These are phyloP conservation scores for Allomyces macrogynus DNA, from an alignment of 192 early-diverging fungal species.

Conservation along the genomic window DNA sequence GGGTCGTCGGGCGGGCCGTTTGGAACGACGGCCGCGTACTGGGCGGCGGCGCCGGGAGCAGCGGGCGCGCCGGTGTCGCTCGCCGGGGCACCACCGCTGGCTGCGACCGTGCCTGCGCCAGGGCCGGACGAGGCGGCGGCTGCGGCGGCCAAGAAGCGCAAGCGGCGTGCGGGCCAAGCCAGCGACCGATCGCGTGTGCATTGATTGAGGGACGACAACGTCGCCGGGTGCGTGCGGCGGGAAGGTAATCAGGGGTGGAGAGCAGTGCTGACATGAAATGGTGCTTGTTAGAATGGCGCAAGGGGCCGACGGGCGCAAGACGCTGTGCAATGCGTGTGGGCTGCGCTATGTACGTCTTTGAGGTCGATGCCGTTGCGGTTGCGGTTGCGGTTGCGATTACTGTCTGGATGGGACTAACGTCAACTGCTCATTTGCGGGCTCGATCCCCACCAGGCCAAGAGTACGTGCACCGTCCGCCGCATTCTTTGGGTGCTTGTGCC, in stretches of 20 bases:
- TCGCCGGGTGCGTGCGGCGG: background rate
- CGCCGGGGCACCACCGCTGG: background rate
- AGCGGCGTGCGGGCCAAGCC: background rate
- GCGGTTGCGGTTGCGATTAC: too few species aligned
- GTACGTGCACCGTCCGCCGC: too few species aligned
- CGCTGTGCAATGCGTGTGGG: constrained; percentile 41
- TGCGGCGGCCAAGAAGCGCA: background rate
- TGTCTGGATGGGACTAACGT: too few species aligned
- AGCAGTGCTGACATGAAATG: too few species aligned
- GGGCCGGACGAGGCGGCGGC: background rate
- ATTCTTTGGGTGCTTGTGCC: too few species aligned
- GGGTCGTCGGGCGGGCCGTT: too few species aligned
- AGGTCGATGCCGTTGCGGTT: too few species aligned
- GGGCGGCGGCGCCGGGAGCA: background rate
- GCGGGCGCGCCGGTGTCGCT: background rate
- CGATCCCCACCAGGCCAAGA: too few species aligned
- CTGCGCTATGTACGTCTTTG: constrained; percentile 18
- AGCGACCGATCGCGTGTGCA: background rate
- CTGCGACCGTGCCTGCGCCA: background rate
- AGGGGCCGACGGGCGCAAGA: constrained; percentile 38
- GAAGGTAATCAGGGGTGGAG: too few species aligned
- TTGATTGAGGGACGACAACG: background rate
- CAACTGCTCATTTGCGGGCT: too few species aligned
- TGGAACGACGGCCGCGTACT: too few species aligned
- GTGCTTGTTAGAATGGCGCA: constrained; percentile 10